These are phyloP conservation scores for Multifurca ochricompacta DNA, from an alignment of 768 basidiomycete species.

Conservation along the genomic window DNA sequence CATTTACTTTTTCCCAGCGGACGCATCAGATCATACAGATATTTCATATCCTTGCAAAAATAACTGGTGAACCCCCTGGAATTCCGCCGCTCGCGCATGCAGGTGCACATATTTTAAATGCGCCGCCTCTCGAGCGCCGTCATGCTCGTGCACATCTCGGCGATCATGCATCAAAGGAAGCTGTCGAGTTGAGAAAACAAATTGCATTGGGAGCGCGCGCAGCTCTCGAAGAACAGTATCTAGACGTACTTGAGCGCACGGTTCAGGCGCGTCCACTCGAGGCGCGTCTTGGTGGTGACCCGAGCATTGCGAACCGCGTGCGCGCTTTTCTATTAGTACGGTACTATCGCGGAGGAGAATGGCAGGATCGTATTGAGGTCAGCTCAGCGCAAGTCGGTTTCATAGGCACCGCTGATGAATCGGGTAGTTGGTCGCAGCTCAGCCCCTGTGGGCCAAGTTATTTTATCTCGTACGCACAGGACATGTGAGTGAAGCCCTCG, in stretches of 20 bases:
- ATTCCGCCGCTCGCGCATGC: slow-evolving; percentile 73
- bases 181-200: slow-evolving; percentile 55
- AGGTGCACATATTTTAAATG: slow-evolving; percentile 73
- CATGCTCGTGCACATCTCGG: slow-evolving; percentile 70
- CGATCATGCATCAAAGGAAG: slow-evolving; percentile 57
- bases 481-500: slow-evolving; percentile 70
- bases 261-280: slow-evolving; percentile 76
- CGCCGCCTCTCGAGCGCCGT: slow-evolving; percentile 73
- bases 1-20: slow-evolving; percentile 29
- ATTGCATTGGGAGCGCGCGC: slow-evolving; percentile 72
- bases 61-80: slow-evolving; percentile 67
- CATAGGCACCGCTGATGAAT: not conserved
- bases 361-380: slow-evolving; percentile 87
- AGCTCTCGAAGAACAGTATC: slow-evolving; percentile 86
- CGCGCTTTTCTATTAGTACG: slow-evolving; percentile 78
- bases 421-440: slow-evolving; percentile 70
- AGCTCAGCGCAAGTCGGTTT: slow-evolving; percentile 19
- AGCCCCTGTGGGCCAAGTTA: slow-evolving; percentile 90
- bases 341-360: slow-evolving; percentile 72
- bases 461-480: slow-evolving; percentile 90
- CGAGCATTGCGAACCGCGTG: slow-evolving; percentile 82
- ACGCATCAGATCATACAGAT: slow-evolving; percentile 57
- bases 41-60: slow-evolving; percentile 68
- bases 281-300: slow-evolving; percentile 85
- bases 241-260: slow-evolving; percentile 74